A percentile compares a stretch with the other conserved stretches of the same genome.
Evolutionary conservation across 2,329 filamentous ascomycete genomes (phyloP).

Genomic region (Pestalotiopsis sp.): DNA sequence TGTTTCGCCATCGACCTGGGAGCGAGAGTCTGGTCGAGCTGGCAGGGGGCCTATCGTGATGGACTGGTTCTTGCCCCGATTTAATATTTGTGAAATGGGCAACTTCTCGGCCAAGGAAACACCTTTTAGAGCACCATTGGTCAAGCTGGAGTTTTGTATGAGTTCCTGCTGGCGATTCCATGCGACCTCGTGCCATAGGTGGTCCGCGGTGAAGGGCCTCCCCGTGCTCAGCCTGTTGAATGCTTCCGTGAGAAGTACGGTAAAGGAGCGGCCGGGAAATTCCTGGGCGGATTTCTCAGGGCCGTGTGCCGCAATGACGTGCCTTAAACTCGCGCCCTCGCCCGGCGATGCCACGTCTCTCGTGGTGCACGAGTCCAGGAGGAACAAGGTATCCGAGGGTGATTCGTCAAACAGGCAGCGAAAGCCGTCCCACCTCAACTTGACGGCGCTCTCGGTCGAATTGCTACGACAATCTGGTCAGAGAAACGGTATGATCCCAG

Average conservation of each 20-base stretch:
- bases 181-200: conserved; percentile 59
- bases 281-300: conserved; percentile 52
- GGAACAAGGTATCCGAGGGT: conserved; percentile 63
- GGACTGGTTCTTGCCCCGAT: conserved; percentile 53
- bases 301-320: conserved; percentile 63
- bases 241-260: conserved; percentile 57
- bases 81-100: conserved; percentile 59
- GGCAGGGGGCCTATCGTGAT: conserved; percentile 55
- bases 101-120: conserved; percentile 37
- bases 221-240: conserved; percentile 55
- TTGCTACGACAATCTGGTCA: conserved; percentile 50
- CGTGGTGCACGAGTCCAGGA: conserved; percentile 65
- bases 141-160: conserved; percentile 41
- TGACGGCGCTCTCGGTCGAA: conserved; percentile 58
- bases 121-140: conserved; percentile 47
- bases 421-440: conserved; percentile 66
- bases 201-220: conserved; percentile 58
- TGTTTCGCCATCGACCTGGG: conserved; percentile 30
- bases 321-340: conserved; percentile 58
- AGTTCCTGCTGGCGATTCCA: conserved; percentile 47
- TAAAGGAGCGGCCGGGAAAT: conserved; percentile 57
- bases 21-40: conserved; percentile 29
- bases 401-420: conserved; percentile 65
- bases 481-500: conserved; percentile 24
- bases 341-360: conserved; percentile 52